A percentile compares a stretch with the other conserved stretches of the same genome.
Evolutionary conservation across 805 yeast genomes (phyloP).

Genomic region (Metschnikowia gelsemii): DNA sequence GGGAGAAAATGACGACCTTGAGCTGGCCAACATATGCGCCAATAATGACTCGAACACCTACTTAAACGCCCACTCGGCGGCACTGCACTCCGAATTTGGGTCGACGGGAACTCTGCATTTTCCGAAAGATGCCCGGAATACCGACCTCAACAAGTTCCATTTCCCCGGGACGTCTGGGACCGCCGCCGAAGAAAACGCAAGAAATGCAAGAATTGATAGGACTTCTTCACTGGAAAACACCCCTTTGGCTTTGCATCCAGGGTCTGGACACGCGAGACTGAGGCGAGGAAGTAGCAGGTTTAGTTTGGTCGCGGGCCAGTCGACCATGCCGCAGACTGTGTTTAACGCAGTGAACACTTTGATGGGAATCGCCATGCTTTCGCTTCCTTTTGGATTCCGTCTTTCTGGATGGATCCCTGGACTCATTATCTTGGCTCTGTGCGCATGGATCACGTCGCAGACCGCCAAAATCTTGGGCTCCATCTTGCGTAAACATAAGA

Average conservation of each 20-base stretch:
- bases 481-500: slow-evolving; percentile 77
- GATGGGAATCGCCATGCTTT: slow-evolving; percentile 73
- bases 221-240: background rate
- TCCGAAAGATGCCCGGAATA: background rate
- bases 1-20: background rate
- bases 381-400: slow-evolving; percentile 67
- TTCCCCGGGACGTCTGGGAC: slow-evolving; percentile 21
- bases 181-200: slow-evolving; percentile 1
- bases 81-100: background rate
- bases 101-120: background rate
- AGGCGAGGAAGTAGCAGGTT: slow-evolving; percentile 25
- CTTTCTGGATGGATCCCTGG: slow-evolving; percentile 69
- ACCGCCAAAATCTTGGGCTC: slow-evolving; percentile 60
- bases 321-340: slow-evolving; percentile 69
- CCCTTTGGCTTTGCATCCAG: no score
- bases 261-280: slow-evolving; percentile 13
- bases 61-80: background rate
- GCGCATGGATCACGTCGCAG: slow-evolving; percentile 50
- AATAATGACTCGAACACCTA: background rate
- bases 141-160: slow-evolving; percentile 20
- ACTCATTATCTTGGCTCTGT: slow-evolving; percentile 35
- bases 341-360: slow-evolving; percentile 76
- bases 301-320: slow-evolving; percentile 10
- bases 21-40: slow-evolving; percentile 2
- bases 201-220: background rate